Base-by-base conservation (phyloP, 2,329 filamentous ascomycete species). In the Fusarium proliferatum region DNA sequence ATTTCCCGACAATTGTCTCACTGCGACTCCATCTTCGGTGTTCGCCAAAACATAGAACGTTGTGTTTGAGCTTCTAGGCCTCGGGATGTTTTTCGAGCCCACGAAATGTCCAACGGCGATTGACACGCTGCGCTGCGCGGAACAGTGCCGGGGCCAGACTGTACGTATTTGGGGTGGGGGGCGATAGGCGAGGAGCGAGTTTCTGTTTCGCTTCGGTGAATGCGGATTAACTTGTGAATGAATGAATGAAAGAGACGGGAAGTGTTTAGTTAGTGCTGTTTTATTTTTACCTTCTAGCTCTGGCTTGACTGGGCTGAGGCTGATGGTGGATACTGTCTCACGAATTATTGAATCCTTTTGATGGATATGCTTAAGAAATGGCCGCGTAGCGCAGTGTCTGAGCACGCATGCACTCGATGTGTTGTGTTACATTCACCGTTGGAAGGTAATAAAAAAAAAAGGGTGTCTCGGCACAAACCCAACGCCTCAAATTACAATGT, bases 101-200 rank as follows among this genome's bases (percentile, higher is more conserved):
- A 48, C 45, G 19, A 48, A 28, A 39, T 26, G 51, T 53, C 51
- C 51, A 57, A 57, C 39, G 39, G 36, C n/a, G 39, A 48, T 34
- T 57, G 28, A 45, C 33, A 48, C 64, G 33, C 33, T 33, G 33
- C 55, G 42, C 39, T 41, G 5, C 43, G 69, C 69, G 64, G 69
- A 69, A 72, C 38, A 19, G 28, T 46, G 34, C 61, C 69, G 57
- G 53, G 60, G 51, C 43, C 23, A 17, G 41, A 23, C 19, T 16
- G 43, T 33, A 28, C 45, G 45, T 34, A 28, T 28, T 28, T 28
- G 45, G 28, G 30, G 48, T n/a, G 48, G 30, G 30, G 33, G 28
- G 9, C 71, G 71, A 73, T 73, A 73, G 71, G 61, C 71, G 71
- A 73, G 57, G 30, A 39, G 70, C 60, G 51, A 52, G 49, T 3